Base-by-base conservation (phyloP, 306 rosid genomes). In the Quercus rubra region DNA sequence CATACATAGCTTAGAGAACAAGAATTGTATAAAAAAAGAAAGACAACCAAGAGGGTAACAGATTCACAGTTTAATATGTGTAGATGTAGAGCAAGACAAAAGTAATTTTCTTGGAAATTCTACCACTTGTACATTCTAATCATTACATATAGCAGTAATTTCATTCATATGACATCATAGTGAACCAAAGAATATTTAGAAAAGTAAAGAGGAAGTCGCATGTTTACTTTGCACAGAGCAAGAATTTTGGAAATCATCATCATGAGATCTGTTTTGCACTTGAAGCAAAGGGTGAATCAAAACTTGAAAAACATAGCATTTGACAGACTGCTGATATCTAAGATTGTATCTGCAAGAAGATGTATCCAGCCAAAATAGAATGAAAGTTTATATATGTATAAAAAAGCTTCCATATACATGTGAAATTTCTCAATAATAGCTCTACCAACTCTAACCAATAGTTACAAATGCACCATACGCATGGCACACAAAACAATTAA, bases 321-420 rank as follows among this genome's bases (percentile, higher is more conserved):
- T 52, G 38, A 28, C 30, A 76, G 51, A 67, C 52, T 67, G 14
- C 17, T 52, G 58, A 52, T 13, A 54, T 56, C 38, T 79, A 27
- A 28, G 5, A 52, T 7, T 15, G 55, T 33, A 55, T 31, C 55
- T 77, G 51, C 61, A 71, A 35, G 80, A 58, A n/a, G 71, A 74
- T 76, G 83, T 59, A 33, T 35, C 71, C 38, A 41, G 74, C 33
- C 15, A 57, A 68, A 66, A 77, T 67, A 70, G 35, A 79, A 74
- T 77, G 79, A 14, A 77, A 74, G 62, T 64, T 2, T 28, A 28
- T 28, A 28, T 28, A 28, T 28, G 30, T 28, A 28, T 2, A 28
- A 28, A 28, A 28, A 28, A 28, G 30, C 30, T 28, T 28, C 30
- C 30, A 28, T 28, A 28, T 28, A 28, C 30, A 28, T 28, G 30